Conservation (phyloP, 1,284 basidiomycete species). For the Boletus smithii region DNA sequence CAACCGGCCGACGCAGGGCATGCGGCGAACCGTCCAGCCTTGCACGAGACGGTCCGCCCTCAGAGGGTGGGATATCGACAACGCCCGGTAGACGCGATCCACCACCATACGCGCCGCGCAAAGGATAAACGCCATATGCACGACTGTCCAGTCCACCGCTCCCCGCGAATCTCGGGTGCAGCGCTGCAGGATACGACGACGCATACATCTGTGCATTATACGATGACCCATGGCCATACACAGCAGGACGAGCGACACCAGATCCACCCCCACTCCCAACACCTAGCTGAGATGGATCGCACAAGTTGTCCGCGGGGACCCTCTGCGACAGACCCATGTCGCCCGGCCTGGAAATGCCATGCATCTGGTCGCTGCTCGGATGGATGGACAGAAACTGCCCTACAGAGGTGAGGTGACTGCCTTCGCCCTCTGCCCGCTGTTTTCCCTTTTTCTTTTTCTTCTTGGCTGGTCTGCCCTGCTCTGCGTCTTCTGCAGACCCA, state of each 20-base stretch:
- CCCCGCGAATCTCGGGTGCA: constrained; percentile 13
- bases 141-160: background rate
- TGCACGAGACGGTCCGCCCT: constrained; percentile 7
- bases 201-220: constrained; percentile 1
- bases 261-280: constrained; percentile 20
- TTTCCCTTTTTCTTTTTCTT: constrained; percentile 28
- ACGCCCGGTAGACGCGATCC: background rate
- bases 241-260: constrained; percentile 14
- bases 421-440: constrained; percentile 4
- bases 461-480: constrained; percentile 13
- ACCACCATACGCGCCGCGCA: background rate
- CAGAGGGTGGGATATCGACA: background rate
- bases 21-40: background rate
- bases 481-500: constrained; percentile 12
- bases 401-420: background rate
- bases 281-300: constrained; percentile 21
- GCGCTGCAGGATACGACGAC: constrained; percentile 10
- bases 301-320: constrained; percentile 9
- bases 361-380: constrained; percentile 17
- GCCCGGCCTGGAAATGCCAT: constrained; percentile 14
- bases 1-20: background rate
- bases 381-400: background rate
- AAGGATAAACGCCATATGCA: background rate
- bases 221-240: background rate
- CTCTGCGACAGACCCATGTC: constrained; percentile 21